Evolutionary conservation across 2,329 filamentous ascomycete genomes (phyloP).

Genomic region (Aspergillus sclerotialis): DNA sequence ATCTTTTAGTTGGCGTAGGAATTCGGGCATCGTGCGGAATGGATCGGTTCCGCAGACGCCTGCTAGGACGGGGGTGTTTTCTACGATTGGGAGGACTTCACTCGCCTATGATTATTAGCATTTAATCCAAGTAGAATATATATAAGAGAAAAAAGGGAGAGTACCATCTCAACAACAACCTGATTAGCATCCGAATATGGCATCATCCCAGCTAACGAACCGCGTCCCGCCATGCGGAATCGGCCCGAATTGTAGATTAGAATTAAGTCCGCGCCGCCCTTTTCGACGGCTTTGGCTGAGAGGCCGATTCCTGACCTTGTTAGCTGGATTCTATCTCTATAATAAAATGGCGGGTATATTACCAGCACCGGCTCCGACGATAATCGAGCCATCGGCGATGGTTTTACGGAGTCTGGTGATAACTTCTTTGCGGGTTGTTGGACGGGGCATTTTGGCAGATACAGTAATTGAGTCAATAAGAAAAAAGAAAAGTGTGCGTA

Average conservation of each 20-base stretch:
- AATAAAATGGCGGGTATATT: constrained; percentile 8
- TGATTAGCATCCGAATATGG: constrained; percentile 66
- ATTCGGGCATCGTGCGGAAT: constrained; percentile 55
- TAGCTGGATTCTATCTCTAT: not conserved
- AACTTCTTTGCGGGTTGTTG: constrained; percentile 50
- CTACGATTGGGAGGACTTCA: constrained; percentile 60
- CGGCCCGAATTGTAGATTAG: constrained; percentile 67
- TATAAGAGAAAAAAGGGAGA: not conserved
- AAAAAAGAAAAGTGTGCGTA: constrained; percentile 1
- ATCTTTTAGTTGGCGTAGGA: constrained; percentile 53
- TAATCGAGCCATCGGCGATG: constrained; percentile 49
- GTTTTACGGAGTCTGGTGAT: constrained; percentile 48
- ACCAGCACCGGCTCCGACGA: constrained; percentile 63
- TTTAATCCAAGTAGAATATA: constrained; percentile 1
- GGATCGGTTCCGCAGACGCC: constrained; percentile 67
- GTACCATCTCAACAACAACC: constrained; percentile 61
- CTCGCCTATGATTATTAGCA: constrained; percentile 38
- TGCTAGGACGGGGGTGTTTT: constrained; percentile 59
- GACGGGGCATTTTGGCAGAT: constrained; percentile 45
- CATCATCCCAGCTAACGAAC: constrained; percentile 63
- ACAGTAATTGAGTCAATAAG: not conserved
- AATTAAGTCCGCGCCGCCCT: constrained; percentile 61
- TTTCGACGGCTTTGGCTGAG: constrained; percentile 64
- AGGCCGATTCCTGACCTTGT: constrained; percentile 53
- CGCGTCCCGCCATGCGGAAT: constrained; percentile 65